Base-by-base conservation (phyloP, 352 stramenopile species). In the Phytophthora palmivora region DNA sequence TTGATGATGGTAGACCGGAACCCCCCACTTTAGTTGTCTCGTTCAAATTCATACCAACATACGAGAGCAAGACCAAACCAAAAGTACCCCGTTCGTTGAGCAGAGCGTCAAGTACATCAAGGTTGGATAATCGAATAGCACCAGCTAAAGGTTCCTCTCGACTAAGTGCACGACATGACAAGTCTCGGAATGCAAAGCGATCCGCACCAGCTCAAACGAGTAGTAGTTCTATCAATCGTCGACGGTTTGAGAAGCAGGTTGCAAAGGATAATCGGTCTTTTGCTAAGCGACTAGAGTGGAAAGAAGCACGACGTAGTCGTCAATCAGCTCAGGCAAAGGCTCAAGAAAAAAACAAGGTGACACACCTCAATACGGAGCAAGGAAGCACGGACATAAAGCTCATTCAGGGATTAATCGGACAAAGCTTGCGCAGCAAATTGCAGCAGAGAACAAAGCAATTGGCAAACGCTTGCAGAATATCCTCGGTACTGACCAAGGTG, bases 181-280 rank as follows among this genome's bases (percentile, higher is more conserved):
- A 68, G 36, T n/a, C 36, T 38, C 36, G 14, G 19, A 63, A 11
- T 38, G 54, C 50, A 19, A 58, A 42, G 11, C 38, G 43, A 46
- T 21, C 18, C 43, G 24, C 21, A 7, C 58, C 72, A 51, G 28
- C 78, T 58, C 53, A 74, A 63, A 69, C 70, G 8, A 88, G 78
- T 45, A 89, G 79, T 55, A 91, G 79, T 38, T 60, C 45, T 19
- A 82, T 89, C 38, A 89, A 91, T 53, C 72, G 82, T 11, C 61
- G 62, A 15, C 61, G 63, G 22, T 85, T 88, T 46, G 79, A 82
- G 52, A 79, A 82, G 30, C 65, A 91, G 39, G 41, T 91, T 4
- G 78, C 78, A 6, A 56, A 61, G 15, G 78, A 91, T 11, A 91
- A 91, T 58, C 63, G 64, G 18, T 84, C 75, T 16, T 76, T 88